A percentile compares a stretch with the other conserved stretches of the same genome.
Conservation (phyloP, 129 eudicot species). For the Calendula officinalis region DNA sequence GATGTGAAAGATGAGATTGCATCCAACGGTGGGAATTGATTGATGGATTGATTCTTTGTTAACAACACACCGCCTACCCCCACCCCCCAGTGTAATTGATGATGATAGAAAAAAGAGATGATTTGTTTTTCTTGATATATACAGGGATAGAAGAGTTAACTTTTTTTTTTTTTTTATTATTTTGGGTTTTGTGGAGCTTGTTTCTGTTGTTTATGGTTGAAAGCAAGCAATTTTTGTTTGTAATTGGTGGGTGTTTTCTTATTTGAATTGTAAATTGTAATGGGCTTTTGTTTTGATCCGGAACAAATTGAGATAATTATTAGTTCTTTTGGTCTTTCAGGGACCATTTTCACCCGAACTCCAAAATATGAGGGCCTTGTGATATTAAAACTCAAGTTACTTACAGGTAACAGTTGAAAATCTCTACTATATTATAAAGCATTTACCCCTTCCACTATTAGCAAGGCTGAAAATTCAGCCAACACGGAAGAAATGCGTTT, state of each 20-base stretch:
- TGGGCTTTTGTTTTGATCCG: slow-evolving; percentile 29
- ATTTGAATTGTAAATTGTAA: slow-evolving; percentile 48
- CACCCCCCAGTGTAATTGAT: neutral
- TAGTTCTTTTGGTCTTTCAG: slow-evolving; percentile 9
- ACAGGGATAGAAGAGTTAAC: slow-evolving; percentile 21
- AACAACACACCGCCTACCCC: slow-evolving; percentile 18
- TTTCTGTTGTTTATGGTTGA: slow-evolving; percentile 36
- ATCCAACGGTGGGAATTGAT: slow-evolving; percentile 30
- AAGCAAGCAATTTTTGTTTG: slow-evolving; percentile 36
- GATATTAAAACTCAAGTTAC: too few species aligned
- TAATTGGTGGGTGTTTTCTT: slow-evolving; percentile 20
- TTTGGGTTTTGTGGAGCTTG: slow-evolving; percentile 25
- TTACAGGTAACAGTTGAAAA: too few species aligned
- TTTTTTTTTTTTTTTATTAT: slow-evolving; percentile 3
- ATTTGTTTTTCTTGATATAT: slow-evolving; percentile 34
- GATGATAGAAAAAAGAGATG: slow-evolving; percentile 26
- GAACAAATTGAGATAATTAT: slow-evolving; percentile 24
- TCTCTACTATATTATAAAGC: too few species aligned
- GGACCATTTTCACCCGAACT: neutral
- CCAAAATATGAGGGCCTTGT: too few species aligned
- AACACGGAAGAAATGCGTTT: too few species aligned
- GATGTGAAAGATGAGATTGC: slow-evolving; percentile 54
- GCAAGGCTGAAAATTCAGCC: too few species aligned
- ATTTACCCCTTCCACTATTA: too few species aligned
- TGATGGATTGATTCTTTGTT: slow-evolving; percentile 32